Percentiles rank a stretch among this genome's conserved stretches.
These are phyloP conservation scores for Papiliotrema terrestris DNA, from an alignment of 1,284 basidiomycete genomes.

Conservation along the genomic window DNA sequence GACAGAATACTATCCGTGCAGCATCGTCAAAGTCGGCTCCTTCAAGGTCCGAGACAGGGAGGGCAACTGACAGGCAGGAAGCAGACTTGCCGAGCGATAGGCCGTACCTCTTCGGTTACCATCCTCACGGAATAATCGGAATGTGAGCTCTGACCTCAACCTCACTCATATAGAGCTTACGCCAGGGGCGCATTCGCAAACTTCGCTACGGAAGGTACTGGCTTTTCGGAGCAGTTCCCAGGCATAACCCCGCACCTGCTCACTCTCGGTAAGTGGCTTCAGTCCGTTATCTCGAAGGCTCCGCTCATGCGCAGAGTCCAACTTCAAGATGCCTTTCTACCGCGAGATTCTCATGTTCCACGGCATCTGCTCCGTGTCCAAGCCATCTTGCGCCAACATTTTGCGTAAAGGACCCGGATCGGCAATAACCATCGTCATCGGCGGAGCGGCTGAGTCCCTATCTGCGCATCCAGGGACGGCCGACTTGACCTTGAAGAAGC, in stretches of 20 bases:
- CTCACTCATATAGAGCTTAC: slow-evolving; percentile 1
- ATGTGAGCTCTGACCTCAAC: slow-evolving; percentile 58
- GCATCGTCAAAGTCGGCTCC: slow-evolving; percentile 32
- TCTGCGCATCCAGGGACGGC: slow-evolving; percentile 86
- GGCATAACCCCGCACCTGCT: slow-evolving; percentile 89
- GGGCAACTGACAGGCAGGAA: slow-evolving; percentile 55
- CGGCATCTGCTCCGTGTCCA: slow-evolving; percentile 90
- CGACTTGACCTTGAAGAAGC: slow-evolving; percentile 79
- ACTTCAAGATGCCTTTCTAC: slow-evolving; percentile 91
- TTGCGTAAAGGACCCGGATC: slow-evolving; percentile 64
- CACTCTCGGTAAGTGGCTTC: slow-evolving; percentile 59
- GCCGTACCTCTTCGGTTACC: slow-evolving; percentile 94
- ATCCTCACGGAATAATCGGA: slow-evolving; percentile 93
- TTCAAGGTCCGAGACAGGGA: background rate
- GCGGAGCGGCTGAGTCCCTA: slow-evolving; percentile 91
- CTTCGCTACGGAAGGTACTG: slow-evolving; percentile 90
- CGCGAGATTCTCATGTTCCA: slow-evolving; percentile 81
- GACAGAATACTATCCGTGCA: slow-evolving; percentile 75
- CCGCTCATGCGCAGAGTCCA: slow-evolving; percentile 53
- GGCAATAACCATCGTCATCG: slow-evolving; percentile 92
- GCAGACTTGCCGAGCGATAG: slow-evolving; percentile 84
- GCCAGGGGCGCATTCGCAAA: slow-evolving; percentile 84
- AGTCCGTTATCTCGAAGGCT: background rate
- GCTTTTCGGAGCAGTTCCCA: slow-evolving; percentile 87
- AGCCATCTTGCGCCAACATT: slow-evolving; percentile 83